These are phyloP conservation scores for Pseudogymnoascus sp. DNA, from an alignment of 2,329 filamentous ascomycete genomes.

Conservation along the genomic window DNA sequence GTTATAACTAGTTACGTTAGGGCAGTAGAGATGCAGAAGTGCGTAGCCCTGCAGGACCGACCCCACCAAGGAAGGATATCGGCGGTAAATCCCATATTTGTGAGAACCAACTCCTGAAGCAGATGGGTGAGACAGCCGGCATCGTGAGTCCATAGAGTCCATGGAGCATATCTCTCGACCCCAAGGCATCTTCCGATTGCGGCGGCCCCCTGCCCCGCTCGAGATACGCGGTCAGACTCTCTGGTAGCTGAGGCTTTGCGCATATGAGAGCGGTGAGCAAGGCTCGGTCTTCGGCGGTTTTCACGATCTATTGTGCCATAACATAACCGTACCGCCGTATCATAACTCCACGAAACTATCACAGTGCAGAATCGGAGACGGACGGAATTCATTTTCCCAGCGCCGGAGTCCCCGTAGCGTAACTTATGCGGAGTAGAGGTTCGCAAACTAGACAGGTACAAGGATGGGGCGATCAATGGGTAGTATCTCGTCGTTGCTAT, in stretches of 20 bases:
- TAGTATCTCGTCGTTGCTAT: not conserved
- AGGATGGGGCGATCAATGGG: not conserved
- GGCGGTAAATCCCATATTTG: not conserved
- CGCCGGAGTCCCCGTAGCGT: not conserved
- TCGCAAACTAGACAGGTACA: not conserved
- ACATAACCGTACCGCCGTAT: not conserved
- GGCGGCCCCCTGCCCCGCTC: not conserved
- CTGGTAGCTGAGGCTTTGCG: not conserved
- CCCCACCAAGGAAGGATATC: not conserved
- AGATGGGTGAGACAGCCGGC: not conserved
- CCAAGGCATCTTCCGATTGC: not conserved
- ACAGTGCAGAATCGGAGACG: not conserved
- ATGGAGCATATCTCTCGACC: not conserved
- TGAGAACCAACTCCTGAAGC: not conserved
- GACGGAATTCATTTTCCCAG: not conserved
- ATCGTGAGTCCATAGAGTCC: not conserved
- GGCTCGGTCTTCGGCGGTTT: not conserved
- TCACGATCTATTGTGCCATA: not conserved
- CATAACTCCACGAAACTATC: not conserved
- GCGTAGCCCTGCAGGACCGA: not conserved
- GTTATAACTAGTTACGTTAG: not conserved
- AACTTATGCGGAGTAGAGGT: not conserved
- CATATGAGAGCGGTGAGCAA: not conserved
- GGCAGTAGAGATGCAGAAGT: not conserved
- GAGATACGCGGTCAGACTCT: slow-evolving; percentile 1